phyloP scores from a whole-genome alignment of 2,329 filamentous ascomycete genomes.

The Cytospora schulzeri region DNA sequence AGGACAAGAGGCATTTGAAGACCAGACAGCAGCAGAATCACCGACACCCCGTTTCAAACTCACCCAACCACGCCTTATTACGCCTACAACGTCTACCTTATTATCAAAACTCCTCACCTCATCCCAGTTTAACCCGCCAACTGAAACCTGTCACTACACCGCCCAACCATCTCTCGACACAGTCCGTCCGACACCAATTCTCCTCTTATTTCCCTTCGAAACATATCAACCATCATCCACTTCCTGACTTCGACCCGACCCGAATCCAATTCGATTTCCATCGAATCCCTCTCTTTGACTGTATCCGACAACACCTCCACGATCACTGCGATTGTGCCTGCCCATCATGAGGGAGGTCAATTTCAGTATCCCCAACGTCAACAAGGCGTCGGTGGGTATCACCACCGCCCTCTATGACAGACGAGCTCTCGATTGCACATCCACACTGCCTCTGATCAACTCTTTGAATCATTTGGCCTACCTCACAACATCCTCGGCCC shows the following conservation, averaged over 20 bases:
- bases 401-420: constrained; percentile 98
- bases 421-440: constrained; percentile 95
- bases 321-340: constrained; percentile 28
- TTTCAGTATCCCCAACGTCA: constrained; percentile 96
- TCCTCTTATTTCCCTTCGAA: constrained; percentile 8
- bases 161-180: constrained; percentile 20
- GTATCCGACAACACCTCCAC: not conserved
- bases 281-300: constrained; percentile 1
- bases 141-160: constrained; percentile 28
- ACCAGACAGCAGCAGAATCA: constrained; percentile 4
- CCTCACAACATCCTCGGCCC: constrained; percentile 94
- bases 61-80: not conserved
- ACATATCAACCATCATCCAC: constrained; percentile 19
- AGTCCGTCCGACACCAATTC: constrained; percentile 11
- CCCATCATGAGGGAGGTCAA: constrained; percentile 96
- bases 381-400: constrained; percentile 91
- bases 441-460: constrained; percentile 95
- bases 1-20: constrained; percentile 6
- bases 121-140: constrained; percentile 25
- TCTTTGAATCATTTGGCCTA: constrained; percentile 98
- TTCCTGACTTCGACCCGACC: not conserved
- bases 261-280: constrained; percentile 14
- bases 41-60: constrained; percentile 4
- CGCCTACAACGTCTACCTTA: constrained; percentile 5
- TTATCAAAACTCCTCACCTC: constrained; percentile 23